phyloP scores from a whole-genome alignment of 805 yeast species.

The Teunomyces lycoperdinae region DNA sequence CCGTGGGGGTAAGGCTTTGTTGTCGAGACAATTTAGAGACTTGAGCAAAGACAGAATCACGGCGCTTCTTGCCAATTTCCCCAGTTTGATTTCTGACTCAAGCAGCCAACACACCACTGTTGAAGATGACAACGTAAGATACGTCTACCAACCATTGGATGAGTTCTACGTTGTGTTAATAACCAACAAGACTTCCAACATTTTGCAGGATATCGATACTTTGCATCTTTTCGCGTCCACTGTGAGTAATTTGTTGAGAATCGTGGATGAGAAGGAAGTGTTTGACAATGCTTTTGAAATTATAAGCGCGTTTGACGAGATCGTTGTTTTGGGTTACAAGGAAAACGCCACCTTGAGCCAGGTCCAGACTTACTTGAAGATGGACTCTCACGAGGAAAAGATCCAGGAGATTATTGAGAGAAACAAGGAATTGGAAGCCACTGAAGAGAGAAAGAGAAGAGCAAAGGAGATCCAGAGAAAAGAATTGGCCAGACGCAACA shows the following conservation, averaged over 20 bases:
- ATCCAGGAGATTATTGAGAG: slow-evolving; percentile 96
- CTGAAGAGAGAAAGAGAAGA: slow-evolving; percentile 93
- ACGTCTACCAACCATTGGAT: slow-evolving; percentile 93
- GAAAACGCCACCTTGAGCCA: slow-evolving; percentile 82
- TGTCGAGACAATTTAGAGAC: slow-evolving; percentile 90
- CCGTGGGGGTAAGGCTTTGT: slow-evolving; percentile 86
- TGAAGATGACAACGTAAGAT: slow-evolving; percentile 88
- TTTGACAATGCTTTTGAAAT: slow-evolving; percentile 84
- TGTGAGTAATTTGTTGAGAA: slow-evolving; percentile 68
- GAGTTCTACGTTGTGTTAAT: slow-evolving; percentile 87
- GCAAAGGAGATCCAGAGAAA: slow-evolving; percentile 87
- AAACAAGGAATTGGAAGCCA: slow-evolving; percentile 95
- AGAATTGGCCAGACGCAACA: slow-evolving; percentile 63
- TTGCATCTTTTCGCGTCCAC: slow-evolving; percentile 81
- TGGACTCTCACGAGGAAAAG: slow-evolving; percentile 98
- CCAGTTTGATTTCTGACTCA: slow-evolving; percentile 67
- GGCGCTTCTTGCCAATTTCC: slow-evolving; percentile 81
- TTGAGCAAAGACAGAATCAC: slow-evolving; percentile 81
- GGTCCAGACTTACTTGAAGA: slow-evolving; percentile 84
- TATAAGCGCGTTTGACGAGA: slow-evolving; percentile 90
- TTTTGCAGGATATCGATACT: slow-evolving; percentile 91
- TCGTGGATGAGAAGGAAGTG: slow-evolving; percentile 78
- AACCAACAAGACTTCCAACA: slow-evolving; percentile 88
- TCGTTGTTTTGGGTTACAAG: slow-evolving; percentile 82
- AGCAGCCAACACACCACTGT: slow-evolving; percentile 87